phyloP scores from a whole-genome alignment of 2,329 filamentous ascomycete genomes.

The Colletotrichum sp. region DNA sequence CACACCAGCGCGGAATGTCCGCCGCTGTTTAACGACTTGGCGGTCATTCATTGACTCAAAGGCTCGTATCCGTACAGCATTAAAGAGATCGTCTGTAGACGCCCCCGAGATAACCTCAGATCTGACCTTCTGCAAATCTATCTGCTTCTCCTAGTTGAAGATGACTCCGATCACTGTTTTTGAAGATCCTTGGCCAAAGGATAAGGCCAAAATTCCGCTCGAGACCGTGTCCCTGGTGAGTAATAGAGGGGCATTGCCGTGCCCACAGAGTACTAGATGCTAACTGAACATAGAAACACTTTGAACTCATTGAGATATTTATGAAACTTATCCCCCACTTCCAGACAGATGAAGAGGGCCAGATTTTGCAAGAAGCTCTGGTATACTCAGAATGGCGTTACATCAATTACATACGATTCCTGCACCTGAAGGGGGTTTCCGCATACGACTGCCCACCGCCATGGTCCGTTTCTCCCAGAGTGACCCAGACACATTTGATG shows the following conservation, averaged over 20 bases:
- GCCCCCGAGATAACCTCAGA: background rate
- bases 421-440: constrained; percentile 4
- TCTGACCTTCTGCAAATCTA: background rate
- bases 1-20: background rate
- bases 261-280: background rate
- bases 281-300: constrained; percentile 4
- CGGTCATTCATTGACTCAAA: background rate
- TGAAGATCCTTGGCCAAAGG: background rate
- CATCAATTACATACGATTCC: constrained; percentile 21
- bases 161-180: background rate
- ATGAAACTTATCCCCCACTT: constrained; percentile 20
- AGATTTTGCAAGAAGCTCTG: constrained; percentile 14
- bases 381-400: constrained; percentile 25
- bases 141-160: background rate
- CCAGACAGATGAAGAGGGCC: background rate
- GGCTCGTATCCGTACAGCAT: background rate
- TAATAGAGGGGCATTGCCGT: background rate
- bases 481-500: background rate
- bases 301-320: constrained; percentile 18
- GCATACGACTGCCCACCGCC: constrained; percentile 22
- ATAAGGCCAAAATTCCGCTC: background rate
- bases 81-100: background rate
- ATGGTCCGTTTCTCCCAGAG: background rate
- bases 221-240: background rate
- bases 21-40: background rate